Base-by-base conservation (phyloP, 1,284 basidiomycete genomes). In the Chalciporus sp. region DNA sequence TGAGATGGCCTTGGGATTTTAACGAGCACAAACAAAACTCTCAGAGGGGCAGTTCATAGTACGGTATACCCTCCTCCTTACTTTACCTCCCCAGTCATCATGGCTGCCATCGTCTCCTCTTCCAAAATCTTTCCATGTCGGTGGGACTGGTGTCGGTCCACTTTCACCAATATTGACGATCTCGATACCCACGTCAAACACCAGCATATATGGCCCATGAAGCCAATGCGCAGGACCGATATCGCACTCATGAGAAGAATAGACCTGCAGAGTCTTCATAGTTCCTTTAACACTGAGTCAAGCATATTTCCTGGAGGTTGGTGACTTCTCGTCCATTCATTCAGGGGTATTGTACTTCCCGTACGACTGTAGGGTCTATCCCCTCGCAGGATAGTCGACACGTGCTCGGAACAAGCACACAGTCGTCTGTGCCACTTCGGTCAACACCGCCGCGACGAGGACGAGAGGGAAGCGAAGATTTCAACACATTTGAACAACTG, bases 141-240 rank as follows among this genome's bases (percentile, higher is more conserved):
- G 43, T 84, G 82, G 82, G 71, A 70, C 7, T 80, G 77, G 75
- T 84, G 83, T 48, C 67, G 75, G 2, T 63, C 63, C 17, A 70
- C 67, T 2, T 83, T 79, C 53, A 37, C 60, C 7, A 71, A 60
- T 19, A 62, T 69, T n/a, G 55, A 64, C 1, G 73, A 73, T n/a
- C 73, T 82, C 20, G 61, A 67, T 4, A 55, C 67, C 7, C 82
- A 84, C 59, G 74, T 83, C 37, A 62, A 73, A n/a, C 60, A 69
- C 41, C 74, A 78, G 12, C 83, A 85, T 61, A 70, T 81, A 47
- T 71, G 65, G 41, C 68, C 66, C 17, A 69, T 74, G 39, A 61
- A 72, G 26, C 70, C 72, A 43, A 59, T 72, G 69, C 58, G 47
- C 14, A 72, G 56, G 53, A 49, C 52, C 19, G 70, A 73, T 16